phyloP scores from a whole-genome alignment of 768 basidiomycete genomes.

The Termitomyces sp. region DNA sequence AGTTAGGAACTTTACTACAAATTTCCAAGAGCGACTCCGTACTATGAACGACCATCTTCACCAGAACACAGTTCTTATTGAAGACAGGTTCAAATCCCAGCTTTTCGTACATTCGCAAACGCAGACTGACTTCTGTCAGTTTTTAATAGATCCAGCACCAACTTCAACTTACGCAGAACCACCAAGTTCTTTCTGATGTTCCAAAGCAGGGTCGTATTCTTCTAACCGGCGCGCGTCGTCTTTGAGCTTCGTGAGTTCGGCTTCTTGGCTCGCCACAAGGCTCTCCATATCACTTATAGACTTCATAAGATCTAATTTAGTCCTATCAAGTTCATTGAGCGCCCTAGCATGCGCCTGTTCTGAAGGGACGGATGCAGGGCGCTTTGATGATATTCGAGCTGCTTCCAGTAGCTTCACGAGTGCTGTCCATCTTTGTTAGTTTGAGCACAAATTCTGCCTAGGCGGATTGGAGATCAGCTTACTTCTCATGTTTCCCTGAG shows the following conservation, averaged over 20 bases:
- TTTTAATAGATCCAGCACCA: not conserved
- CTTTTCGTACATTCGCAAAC: slow-evolving; percentile 62
- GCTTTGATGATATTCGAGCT: slow-evolving; percentile 63
- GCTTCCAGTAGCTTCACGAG: slow-evolving; percentile 60
- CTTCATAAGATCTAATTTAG: slow-evolving; percentile 62
- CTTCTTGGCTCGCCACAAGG: slow-evolving; percentile 59
- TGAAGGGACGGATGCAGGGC: slow-evolving; percentile 67
- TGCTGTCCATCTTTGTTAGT: slow-evolving; percentile 30
- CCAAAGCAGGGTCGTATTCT: slow-evolving; percentile 63
- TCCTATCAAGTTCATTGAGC: slow-evolving; percentile 61
- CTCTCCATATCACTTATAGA: slow-evolving; percentile 71
- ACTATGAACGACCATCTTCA: slow-evolving; percentile 69
- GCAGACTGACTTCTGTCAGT: slow-evolving; percentile 37
- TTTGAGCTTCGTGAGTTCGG: slow-evolving; percentile 62
- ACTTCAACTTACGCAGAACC: slow-evolving; percentile 51
- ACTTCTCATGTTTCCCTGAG: slow-evolving; percentile 64
- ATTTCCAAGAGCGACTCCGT: not conserved
- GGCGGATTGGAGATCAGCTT: not conserved
- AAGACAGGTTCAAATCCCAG: slow-evolving; percentile 67
- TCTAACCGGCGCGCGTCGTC: slow-evolving; percentile 59
- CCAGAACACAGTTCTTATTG: slow-evolving; percentile 41
- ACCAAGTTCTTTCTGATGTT: slow-evolving; percentile 66
- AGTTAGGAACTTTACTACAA: not conserved
- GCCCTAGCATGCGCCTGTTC: slow-evolving; percentile 52
- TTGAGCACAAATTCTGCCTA: not conserved